phyloP scores from a whole-genome alignment of 2,329 filamentous ascomycete species.

The Alternaria hordeiaustralica region DNA sequence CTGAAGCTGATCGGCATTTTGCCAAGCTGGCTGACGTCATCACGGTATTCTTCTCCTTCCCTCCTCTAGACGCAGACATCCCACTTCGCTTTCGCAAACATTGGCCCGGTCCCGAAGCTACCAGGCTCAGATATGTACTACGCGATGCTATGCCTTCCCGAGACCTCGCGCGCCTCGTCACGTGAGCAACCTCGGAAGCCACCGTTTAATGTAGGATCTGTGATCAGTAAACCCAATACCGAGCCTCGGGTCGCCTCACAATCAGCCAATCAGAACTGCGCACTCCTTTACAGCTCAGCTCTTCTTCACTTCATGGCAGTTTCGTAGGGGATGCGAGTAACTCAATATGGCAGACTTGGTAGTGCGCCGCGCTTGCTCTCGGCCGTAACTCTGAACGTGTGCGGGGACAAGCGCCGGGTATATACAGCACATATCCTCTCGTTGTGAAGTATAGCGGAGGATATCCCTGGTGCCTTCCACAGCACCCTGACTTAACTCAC shows the following conservation, averaged over 20 bases:
- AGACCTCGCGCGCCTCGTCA: not conserved
- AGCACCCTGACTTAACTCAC: not conserved
- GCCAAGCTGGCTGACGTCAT: not conserved
- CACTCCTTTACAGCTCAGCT: not conserved
- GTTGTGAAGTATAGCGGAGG: not conserved
- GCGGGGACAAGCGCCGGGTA: not conserved
- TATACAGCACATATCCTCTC: not conserved
- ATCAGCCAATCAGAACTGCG: not conserved
- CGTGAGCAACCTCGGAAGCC: not conserved
- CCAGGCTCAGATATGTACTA: not conserved
- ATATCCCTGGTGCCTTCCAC: not conserved
- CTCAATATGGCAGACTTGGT: not conserved
- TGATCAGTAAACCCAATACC: slow-evolving; percentile 8
- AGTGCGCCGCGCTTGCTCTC: not conserved
- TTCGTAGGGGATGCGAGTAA: not conserved
- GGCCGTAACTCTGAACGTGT: not conserved
- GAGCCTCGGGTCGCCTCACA: not conserved
- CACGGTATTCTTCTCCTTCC: not conserved
- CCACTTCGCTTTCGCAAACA: not conserved
- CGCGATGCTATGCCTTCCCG: not conserved
- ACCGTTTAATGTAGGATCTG: not conserved
- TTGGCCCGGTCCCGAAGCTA: not conserved
- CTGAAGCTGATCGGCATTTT: not conserved
- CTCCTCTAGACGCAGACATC: not conserved
- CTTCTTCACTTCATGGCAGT: not conserved